Percentiles rank a stretch among this genome's conserved stretches.
Conservation (phyloP, 495 filamentous ascomycete species). For the Glutinoglossum americanum region DNA sequence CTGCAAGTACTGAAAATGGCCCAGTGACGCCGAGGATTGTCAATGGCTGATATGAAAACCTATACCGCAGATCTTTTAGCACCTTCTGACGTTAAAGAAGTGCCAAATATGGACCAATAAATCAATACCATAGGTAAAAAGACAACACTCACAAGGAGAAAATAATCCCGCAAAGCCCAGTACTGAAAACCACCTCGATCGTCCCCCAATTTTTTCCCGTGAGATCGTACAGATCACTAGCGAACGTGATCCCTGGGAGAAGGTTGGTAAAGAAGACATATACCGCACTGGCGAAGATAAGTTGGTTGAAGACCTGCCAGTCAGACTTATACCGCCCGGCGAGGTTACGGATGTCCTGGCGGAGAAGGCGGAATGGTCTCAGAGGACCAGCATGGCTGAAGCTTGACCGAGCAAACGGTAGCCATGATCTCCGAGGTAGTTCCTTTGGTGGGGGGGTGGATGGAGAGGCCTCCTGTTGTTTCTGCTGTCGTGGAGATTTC, state of each 20-base stretch:
- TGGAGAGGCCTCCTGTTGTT: no score
- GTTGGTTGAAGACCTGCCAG: conserved; percentile 48
- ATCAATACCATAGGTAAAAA: neutral
- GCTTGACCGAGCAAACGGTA: neutral
- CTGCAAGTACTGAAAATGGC: conserved; percentile 50
- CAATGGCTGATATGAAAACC: conserved; percentile 46
- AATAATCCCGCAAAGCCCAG: conserved; percentile 42
- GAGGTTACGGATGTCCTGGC: conserved; percentile 34
- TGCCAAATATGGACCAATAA: conserved; percentile 3
- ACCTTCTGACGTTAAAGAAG: no score
- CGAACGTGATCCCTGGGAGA: conserved; percentile 52
- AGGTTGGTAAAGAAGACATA: conserved; percentile 62
- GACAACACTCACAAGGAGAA: conserved; percentile 33
- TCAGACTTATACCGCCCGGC: conserved; percentile 37
- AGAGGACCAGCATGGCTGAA: conserved; percentile 22
- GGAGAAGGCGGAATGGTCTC: conserved; percentile 38
- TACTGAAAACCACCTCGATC: conserved; percentile 52
- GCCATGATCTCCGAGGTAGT: no score
- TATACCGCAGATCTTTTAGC: conserved; percentile 7
- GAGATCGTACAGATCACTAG: conserved; percentile 42
- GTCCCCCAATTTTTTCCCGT: conserved; percentile 48
- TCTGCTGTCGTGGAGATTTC: no score
- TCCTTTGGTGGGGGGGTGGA: no score
- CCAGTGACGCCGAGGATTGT: conserved; percentile 54
- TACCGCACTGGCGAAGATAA: conserved; percentile 46